phyloP scores from a whole-genome alignment of 441 rosid genomes.

The Raphanus hybrid region DNA sequence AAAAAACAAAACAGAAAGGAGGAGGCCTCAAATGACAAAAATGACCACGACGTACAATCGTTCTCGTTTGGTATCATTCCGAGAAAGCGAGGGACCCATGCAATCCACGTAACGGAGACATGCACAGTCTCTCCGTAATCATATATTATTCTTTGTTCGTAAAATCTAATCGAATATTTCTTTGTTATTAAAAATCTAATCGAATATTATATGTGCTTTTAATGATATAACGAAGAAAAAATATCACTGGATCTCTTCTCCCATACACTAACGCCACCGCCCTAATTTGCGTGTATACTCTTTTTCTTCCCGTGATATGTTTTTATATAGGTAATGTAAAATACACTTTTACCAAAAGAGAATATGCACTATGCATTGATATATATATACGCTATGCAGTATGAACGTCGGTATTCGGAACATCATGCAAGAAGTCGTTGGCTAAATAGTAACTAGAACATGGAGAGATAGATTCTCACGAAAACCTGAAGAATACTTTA shows the following conservation, averaged over 20 bases:
- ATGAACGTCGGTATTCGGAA: neutral
- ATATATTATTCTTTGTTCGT: constrained; percentile 7
- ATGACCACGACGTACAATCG: constrained; percentile 30
- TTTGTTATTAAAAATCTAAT: neutral
- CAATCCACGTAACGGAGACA: constrained; percentile 37
- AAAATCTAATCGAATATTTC: constrained; percentile 6
- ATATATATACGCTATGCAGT: neutral
- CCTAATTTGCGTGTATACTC: neutral
- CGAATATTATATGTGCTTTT: constrained; percentile 7
- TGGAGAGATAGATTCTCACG: neutral
- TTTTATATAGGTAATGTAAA: neutral
- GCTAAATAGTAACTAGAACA: neutral
- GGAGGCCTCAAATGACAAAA: constrained; percentile 11
- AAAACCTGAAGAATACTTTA: neutral
- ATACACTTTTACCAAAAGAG: neutral
- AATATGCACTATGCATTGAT: neutral
- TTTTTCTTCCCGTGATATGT: neutral
- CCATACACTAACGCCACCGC: constrained; percentile 15
- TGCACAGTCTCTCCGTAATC: constrained; percentile 26
- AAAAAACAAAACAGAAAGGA: neutral
- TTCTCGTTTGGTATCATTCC: constrained; percentile 23
- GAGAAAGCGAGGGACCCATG: constrained; percentile 38
- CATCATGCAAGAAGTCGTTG: constrained; percentile 4
- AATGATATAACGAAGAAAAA: neutral
- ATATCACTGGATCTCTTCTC: constrained; percentile 17